Conservation (phyloP, 805 yeast genomes). For the Kodamaea lidongshanica region DNA sequence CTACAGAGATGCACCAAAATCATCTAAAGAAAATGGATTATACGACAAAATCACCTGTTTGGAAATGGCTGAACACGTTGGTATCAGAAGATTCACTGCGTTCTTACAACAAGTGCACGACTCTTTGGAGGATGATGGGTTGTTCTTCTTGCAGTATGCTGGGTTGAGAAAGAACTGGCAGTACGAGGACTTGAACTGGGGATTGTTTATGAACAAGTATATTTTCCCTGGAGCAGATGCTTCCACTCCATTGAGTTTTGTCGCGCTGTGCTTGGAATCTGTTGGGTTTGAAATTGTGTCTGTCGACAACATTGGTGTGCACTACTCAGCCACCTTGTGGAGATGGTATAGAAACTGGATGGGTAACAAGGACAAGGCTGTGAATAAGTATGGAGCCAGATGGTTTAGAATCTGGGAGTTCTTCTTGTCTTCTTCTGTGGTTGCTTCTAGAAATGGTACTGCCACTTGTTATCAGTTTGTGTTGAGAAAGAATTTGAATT, state of each 20-base stretch:
- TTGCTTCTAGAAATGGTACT: slow-evolving; percentile 87
- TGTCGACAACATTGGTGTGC: slow-evolving; percentile 86
- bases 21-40: slow-evolving; percentile 34
- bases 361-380: slow-evolving; percentile 68
- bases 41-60: slow-evolving; percentile 85
- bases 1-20: slow-evolving; percentile 86
- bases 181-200: slow-evolving; percentile 91
- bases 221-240: slow-evolving; percentile 98
- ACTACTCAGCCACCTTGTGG: slow-evolving; percentile 86
- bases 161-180: slow-evolving; percentile 92
- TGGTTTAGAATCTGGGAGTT: slow-evolving; percentile 94
- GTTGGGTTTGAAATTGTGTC: slow-evolving; percentile 82
- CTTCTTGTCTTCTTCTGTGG: slow-evolving; percentile 76
- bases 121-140: slow-evolving; percentile 87
- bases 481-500: slow-evolving; percentile 81
- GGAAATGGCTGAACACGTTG: slow-evolving; percentile 97
- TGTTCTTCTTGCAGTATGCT: slow-evolving; percentile 81
- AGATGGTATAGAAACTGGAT: slow-evolving; percentile 95
- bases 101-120: slow-evolving; percentile 78
- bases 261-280: slow-evolving; percentile 67
- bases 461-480: slow-evolving; percentile 90
- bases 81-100: slow-evolving; percentile 72
- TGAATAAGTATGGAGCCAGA: slow-evolving; percentile 75
- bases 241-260: slow-evolving; percentile 86
- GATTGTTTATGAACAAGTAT: slow-evolving; percentile 91